A percentile compares a stretch with the other conserved stretches of the same genome.
Conservation (phyloP, 2,329 filamentous ascomycete species). For the Fusarium coicis region DNA sequence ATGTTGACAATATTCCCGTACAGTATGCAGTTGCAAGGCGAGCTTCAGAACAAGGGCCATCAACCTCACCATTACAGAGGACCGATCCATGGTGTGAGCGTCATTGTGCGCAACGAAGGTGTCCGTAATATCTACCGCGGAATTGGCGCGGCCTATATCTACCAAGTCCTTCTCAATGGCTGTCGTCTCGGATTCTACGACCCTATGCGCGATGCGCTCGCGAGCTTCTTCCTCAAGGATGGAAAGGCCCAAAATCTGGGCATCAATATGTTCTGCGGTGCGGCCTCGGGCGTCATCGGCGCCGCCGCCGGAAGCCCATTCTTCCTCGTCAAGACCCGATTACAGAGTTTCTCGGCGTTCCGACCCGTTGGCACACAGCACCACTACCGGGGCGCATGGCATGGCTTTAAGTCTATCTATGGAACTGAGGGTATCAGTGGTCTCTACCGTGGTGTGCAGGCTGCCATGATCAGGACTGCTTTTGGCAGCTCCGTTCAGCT, state of each 20-base stretch:
- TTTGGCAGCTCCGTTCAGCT: slow-evolving; percentile 96
- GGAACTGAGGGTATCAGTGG: slow-evolving; percentile 79
- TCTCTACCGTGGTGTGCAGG: slow-evolving; percentile 88
- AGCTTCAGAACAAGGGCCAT: slow-evolving; percentile 86
- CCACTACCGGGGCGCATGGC: slow-evolving; percentile 84
- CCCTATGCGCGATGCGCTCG: slow-evolving; percentile 80
- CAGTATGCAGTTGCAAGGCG: slow-evolving; percentile 94
- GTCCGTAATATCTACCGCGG: slow-evolving; percentile 86
- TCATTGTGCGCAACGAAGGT: slow-evolving; percentile 93
- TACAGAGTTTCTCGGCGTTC: slow-evolving; percentile 94
- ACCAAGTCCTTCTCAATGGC: slow-evolving; percentile 95
- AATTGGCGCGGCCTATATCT: slow-evolving; percentile 91
- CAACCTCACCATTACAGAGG: slow-evolving; percentile 91
- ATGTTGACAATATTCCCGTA: slow-evolving; percentile 6
- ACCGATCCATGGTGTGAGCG: slow-evolving; percentile 88
- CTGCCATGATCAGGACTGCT: slow-evolving; percentile 95
- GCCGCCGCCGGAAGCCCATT: slow-evolving; percentile 95
- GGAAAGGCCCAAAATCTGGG: slow-evolving; percentile 82
- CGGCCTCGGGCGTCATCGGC: slow-evolving; percentile 87
- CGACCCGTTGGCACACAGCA: slow-evolving; percentile 98
- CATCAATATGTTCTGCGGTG: slow-evolving; percentile 94
- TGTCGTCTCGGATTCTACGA: slow-evolving; percentile 98
- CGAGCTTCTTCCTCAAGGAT: slow-evolving; percentile 77
- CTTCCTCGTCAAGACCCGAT: slow-evolving; percentile 95
- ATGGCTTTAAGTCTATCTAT: slow-evolving; percentile 86